phyloP scores from a whole-genome alignment of 2,329 filamentous ascomycete species.

The Lecanicillium sp. region DNA sequence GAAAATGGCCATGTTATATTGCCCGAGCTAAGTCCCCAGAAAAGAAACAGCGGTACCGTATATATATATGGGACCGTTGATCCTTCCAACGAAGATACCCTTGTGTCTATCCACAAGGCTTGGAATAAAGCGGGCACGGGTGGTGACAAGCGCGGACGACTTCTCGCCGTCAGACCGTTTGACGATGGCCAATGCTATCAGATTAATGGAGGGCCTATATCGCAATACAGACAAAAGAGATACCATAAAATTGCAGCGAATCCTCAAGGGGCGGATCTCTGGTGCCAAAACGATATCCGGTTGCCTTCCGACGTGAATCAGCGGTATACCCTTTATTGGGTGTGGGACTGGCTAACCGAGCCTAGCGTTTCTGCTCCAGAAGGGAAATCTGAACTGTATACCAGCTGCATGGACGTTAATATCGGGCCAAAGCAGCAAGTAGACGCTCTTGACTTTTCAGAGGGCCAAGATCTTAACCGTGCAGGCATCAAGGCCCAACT shows the following conservation, averaged over 20 bases:
- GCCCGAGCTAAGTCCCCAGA: background rate
- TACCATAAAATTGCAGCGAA: background rate
- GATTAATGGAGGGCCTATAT: background rate
- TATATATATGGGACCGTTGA: constrained; percentile 1
- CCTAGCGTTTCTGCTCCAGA: background rate
- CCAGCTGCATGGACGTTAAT: constrained; percentile 2
- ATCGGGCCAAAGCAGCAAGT: background rate
- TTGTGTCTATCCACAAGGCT: background rate
- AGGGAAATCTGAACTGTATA: constrained; percentile 2
- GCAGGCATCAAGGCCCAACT: constrained; percentile 1
- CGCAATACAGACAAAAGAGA: background rate
- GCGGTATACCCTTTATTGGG: constrained; percentile 1
- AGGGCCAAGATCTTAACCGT: constrained; percentile 1
- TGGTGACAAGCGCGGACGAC: background rate
- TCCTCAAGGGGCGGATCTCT: no score
- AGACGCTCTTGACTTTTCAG: background rate
- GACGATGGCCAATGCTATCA: constrained; percentile 1
- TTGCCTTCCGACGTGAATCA: background rate
- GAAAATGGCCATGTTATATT: constrained; percentile 2
- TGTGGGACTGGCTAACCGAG: constrained; percentile 1
- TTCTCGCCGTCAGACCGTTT: background rate
- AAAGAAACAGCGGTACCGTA: background rate
- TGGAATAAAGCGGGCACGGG: constrained; percentile 1
- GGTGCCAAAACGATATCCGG: background rate
- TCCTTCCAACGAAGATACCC: background rate